Evolutionary conservation across 169 alveolate species (phyloP).

Genomic region (Besnoitia besnoiti): DNA sequence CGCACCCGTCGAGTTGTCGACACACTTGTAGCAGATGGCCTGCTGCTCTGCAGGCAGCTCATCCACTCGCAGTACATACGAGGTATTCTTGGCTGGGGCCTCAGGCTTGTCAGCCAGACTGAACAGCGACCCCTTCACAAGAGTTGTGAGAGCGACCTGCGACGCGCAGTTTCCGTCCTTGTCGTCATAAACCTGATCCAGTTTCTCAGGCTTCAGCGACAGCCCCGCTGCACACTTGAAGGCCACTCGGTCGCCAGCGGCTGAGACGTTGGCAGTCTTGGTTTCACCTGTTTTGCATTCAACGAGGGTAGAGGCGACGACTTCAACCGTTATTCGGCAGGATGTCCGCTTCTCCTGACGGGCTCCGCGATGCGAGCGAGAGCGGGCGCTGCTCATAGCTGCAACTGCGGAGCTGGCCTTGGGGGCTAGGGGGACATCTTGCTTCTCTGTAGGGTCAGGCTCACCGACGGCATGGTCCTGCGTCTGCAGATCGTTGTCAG

Average conservation of each 20-base stretch:
- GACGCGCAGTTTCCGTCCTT: not conserved
- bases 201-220: not conserved
- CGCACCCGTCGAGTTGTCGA: not conserved
- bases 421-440: too few species aligned
- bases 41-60: not conserved
- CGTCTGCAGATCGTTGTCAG: too few species aligned
- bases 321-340: not conserved
- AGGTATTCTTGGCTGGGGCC: not conserved
- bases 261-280: not conserved
- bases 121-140: not conserved
- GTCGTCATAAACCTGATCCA: not conserved
- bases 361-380: not conserved
- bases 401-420: too few species aligned
- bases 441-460: too few species aligned
- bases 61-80: not conserved
- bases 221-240: not conserved
- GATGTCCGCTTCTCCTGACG: too few species aligned
- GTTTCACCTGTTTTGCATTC: not conserved
- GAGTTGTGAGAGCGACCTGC: not conserved
- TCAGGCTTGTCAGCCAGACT: not conserved
- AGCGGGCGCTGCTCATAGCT: not conserved
- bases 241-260: not conserved
- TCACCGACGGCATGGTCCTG: too few species aligned
- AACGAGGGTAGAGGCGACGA: not conserved
- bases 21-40: not conserved